A percentile compares a stretch with the other conserved stretches of the same genome.
These are phyloP conservation scores for Trichosporon sp. DNA, from an alignment of 1,284 basidiomycete genomes.

Conservation along the genomic window DNA sequence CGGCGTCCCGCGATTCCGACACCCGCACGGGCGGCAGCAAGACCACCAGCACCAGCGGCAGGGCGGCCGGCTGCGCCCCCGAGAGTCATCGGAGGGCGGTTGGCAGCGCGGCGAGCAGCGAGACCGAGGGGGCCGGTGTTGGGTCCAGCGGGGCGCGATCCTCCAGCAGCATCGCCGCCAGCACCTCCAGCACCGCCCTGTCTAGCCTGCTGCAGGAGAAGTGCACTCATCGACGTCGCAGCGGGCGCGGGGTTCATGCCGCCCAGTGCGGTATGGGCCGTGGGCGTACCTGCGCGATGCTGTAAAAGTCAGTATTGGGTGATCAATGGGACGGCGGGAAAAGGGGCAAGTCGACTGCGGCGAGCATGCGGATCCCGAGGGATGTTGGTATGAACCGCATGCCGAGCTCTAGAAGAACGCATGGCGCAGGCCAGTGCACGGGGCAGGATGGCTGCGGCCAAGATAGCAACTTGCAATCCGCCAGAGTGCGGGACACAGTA, in stretches of 20 bases:
- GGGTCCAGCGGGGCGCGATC: slow-evolving; percentile 38
- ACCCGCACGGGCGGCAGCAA: slow-evolving; percentile 35
- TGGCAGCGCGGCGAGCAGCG: slow-evolving; percentile 50
- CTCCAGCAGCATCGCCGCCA: slow-evolving; percentile 30
- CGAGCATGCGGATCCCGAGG: background rate
- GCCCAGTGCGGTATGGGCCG: slow-evolving; percentile 28
- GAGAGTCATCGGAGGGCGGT: slow-evolving; percentile 43
- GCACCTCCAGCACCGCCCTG: slow-evolving; percentile 14
- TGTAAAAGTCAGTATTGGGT: background rate
- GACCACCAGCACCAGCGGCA: slow-evolving; percentile 38
- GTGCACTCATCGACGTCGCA: slow-evolving; percentile 51
- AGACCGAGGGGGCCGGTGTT: slow-evolving; percentile 51
- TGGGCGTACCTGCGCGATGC: slow-evolving; percentile 28
- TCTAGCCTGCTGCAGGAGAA: slow-evolving; percentile 49
- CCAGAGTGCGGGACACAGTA: background rate
- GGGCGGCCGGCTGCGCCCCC: slow-evolving; percentile 30
- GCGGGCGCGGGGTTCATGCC: slow-evolving; percentile 36
- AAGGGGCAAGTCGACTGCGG: background rate
- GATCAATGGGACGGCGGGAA: background rate
- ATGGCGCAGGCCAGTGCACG: background rate
- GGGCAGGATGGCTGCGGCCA: background rate
- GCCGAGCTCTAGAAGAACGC: background rate
- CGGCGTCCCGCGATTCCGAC: slow-evolving; percentile 43
- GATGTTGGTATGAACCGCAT: background rate
- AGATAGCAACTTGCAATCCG: background rate